These are phyloP conservation scores for Carex littledalei DNA, from an alignment of 176 grass and related monocot species.

Conservation along the genomic window DNA sequence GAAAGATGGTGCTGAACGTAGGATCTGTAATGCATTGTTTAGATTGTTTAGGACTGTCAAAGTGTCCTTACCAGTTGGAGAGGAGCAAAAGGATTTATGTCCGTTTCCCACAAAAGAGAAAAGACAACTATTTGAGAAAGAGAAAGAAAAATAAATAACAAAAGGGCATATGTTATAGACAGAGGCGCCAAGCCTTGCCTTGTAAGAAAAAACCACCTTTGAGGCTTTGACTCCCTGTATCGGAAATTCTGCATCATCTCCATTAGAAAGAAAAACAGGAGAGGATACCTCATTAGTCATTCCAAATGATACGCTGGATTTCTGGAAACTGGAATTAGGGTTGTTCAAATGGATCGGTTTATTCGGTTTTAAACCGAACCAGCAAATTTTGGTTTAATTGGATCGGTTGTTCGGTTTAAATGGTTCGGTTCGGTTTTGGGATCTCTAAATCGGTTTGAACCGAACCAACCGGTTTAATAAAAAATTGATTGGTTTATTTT, in stretches of 20 bases:
- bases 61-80: not conserved
- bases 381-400: no score
- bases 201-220: constrained; percentile 7
- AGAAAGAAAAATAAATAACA: not conserved
- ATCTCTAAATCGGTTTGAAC: no score
- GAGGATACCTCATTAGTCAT: not conserved
- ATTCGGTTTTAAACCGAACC: no score
- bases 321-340: no score
- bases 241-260: not conserved
- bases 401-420: no score
- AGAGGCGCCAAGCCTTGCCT: not conserved
- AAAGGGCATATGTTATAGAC: not conserved
- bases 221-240: not conserved
- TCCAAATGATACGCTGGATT: no score
- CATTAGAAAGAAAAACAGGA: not conserved
- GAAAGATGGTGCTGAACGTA: not conserved
- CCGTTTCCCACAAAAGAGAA: not conserved
- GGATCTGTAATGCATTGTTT: not conserved
- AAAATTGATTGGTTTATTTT: no score
- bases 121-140: not conserved
- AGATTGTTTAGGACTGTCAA: not conserved
- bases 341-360: no score
- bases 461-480: no score
- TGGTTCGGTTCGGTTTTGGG: no score
- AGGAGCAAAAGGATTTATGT: not conserved